These are phyloP conservation scores for Volvox reticuliferus DNA, from an alignment of 139 green algal genomes.

Conservation along the genomic window DNA sequence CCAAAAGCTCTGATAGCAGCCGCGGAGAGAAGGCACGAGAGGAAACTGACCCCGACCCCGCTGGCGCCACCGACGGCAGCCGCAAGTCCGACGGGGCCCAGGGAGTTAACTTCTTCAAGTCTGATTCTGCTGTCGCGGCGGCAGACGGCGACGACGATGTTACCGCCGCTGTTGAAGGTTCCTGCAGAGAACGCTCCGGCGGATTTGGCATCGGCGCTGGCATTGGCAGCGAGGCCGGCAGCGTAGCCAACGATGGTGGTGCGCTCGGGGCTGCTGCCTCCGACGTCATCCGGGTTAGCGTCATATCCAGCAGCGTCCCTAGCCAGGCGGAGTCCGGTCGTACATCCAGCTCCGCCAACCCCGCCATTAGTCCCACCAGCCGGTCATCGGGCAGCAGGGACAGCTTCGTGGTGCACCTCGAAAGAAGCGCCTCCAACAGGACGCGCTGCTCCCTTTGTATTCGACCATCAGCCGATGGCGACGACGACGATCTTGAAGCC, in stretches of 20 bases:
- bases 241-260: too few relatives aligned
- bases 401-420: not conserved
- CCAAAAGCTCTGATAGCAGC: conserved; percentile 18
- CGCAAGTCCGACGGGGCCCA: not conserved
- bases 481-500: too few relatives aligned
- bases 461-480: not conserved
- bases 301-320: not conserved
- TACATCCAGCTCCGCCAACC: not conserved
- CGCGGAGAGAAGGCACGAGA: not conserved
- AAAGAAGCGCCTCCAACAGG: conserved; percentile 13
- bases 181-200: too few relatives aligned
- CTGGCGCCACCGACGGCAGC: not conserved
- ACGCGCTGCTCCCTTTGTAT: too few relatives aligned
- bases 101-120: not conserved
- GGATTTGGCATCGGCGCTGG: too few relatives aligned
- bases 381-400: conserved; percentile 15
- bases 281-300: not conserved
- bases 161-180: not conserved
- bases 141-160: not conserved
- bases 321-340: not conserved
- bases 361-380: conserved; percentile 15
- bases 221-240: too few relatives aligned
- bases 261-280: too few relatives aligned
- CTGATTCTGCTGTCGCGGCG: not conserved
- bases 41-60: not conserved